phyloP scores from a whole-genome alignment of 2,329 filamentous ascomycete genomes.

The Colletotrichum coccodes region DNA sequence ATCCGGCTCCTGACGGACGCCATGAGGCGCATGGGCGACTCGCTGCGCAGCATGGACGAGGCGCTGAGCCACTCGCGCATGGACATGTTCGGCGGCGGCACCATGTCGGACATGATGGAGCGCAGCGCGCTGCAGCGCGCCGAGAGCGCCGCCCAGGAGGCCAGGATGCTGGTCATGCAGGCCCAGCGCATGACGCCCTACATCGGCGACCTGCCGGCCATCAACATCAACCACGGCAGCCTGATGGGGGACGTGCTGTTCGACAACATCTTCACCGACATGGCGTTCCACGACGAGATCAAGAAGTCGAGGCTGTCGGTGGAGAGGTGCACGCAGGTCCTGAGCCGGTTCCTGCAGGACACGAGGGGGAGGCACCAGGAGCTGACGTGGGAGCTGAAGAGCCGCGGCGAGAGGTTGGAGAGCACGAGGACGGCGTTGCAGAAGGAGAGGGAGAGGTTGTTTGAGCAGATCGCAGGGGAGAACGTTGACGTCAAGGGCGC shows the following conservation, averaged over 20 bases:
- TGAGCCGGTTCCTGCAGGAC: conserved; percentile 45
- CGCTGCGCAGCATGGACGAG: conserved; percentile 50
- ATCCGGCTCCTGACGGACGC: conserved; percentile 52
- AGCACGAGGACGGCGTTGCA: conserved; percentile 52
- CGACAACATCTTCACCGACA: conserved; percentile 64
- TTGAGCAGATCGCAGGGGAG: conserved; percentile 41
- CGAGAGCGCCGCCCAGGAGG: conserved; percentile 53
- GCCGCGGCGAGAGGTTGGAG: conserved; percentile 42
- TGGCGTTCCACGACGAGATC: conserved; percentile 63
- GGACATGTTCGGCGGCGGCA: conserved; percentile 62
- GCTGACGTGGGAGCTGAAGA: conserved; percentile 44
- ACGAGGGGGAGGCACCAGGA: conserved; percentile 43
- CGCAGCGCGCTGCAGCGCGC: conserved; percentile 59
- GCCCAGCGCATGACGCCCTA: conserved; percentile 51
- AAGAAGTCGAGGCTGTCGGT: conserved; percentile 52
- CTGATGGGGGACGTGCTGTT: conserved; percentile 64
- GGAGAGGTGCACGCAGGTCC: conserved; percentile 43
- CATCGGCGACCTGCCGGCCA: conserved; percentile 49
- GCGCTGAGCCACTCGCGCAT: conserved; percentile 52
- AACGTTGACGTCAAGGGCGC: not conserved
- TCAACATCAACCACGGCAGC: conserved; percentile 55
- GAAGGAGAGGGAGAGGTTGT: conserved; percentile 53
- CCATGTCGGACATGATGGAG: conserved; percentile 63
- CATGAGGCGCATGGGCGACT: conserved; percentile 44
- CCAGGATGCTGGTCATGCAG: conserved; percentile 50